These are phyloP conservation scores for Centella asiatica DNA, from an alignment of 129 eudicot species.

Conservation along the genomic window DNA sequence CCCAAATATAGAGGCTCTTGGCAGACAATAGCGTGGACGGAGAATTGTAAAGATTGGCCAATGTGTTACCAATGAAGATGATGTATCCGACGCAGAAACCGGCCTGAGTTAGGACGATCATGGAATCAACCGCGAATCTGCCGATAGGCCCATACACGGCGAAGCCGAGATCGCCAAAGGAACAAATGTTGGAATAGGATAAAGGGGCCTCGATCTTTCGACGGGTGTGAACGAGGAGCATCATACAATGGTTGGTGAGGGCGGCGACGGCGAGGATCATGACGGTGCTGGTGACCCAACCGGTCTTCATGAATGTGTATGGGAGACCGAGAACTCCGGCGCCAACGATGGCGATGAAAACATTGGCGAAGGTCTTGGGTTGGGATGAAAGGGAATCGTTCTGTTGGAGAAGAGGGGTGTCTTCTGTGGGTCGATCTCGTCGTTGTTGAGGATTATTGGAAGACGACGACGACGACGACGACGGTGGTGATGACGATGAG, in stretches of 20 bases:
- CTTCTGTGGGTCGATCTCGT: slow-evolving; percentile 23
- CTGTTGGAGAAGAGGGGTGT: slow-evolving; percentile 37
- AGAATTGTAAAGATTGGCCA: slow-evolving; percentile 32
- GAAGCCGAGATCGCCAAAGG: slow-evolving; percentile 56
- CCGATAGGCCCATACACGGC: slow-evolving; percentile 57
- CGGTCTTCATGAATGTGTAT: slow-evolving; percentile 67
- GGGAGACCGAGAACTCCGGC: slow-evolving; percentile 89
- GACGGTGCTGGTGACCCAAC: slow-evolving; percentile 53
- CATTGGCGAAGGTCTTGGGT: slow-evolving; percentile 73
- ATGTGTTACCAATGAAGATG: slow-evolving; percentile 49
- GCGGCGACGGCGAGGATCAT: slow-evolving; percentile 39
- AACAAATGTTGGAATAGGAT: slow-evolving; percentile 28
- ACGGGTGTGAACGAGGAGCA: slow-evolving; percentile 42
- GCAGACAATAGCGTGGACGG: slow-evolving; percentile 12
- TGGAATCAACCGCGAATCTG: slow-evolving; percentile 33
- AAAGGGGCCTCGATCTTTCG: slow-evolving; percentile 38
- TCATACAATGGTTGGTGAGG: slow-evolving; percentile 62
- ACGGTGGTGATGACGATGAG: too few species aligned
- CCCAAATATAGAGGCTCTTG: slow-evolving; percentile 41
- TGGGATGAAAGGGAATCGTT: slow-evolving; percentile 41
- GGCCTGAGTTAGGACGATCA: slow-evolving; percentile 52
- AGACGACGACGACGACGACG: background rate
- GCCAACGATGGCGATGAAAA: slow-evolving; percentile 75
- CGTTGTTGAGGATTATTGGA: slow-evolving; percentile 16
- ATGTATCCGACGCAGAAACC: slow-evolving; percentile 56